Evolutionary conservation across 2,329 filamentous ascomycete genomes (phyloP), one percentile per base, ranked within the genome.

Genomic region (Macroventuria anomochaeta): DNA sequence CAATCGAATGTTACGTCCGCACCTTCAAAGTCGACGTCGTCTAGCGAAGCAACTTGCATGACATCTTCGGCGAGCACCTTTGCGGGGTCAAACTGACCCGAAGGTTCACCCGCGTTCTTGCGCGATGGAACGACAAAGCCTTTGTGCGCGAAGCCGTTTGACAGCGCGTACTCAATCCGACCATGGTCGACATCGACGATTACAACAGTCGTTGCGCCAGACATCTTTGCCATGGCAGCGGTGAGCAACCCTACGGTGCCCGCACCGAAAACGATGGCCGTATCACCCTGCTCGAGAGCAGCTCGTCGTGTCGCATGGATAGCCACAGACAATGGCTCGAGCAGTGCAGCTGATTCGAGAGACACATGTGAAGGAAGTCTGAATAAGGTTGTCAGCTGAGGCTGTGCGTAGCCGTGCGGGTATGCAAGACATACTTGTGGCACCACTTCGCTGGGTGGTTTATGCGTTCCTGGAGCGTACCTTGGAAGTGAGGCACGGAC

Each of bases 281-380:
- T 85, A 69, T 92, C 85, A 7, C 91, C 91, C 1, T 90, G 90
- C 59, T 81, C 81, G 58, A 96, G 81, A 21, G 77, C 76, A 2
- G 88, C 91, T 77, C 93, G 89, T 64, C 85, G 85, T 55, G 87
- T 86, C 63, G 95, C 91, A 78, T 96, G 92, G 26, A 96, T 91
- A 12, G 88, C 91, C 23, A 96, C 91, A 39, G 89, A 87, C 31
- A 96, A 84, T 2, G 92, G 92, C 53, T 77, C 75, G 7, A 77
- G 53, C 17, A 77, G 57, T 3, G 74, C 73, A 13, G 73, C 75
- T 23, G 73, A 69, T 34, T 76, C 75, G 47, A 74, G 57, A 13
- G 73, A 73, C 5, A 77, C 71, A 59, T 76, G 72, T 10, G 67
- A 63, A 34, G 75, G 75, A 43, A 77, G 67, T 65, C 75, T 77